phyloP scores from a whole-genome alignment of 1,139 yeast genomes.

The Magnusiomyces clavatus region DNA sequence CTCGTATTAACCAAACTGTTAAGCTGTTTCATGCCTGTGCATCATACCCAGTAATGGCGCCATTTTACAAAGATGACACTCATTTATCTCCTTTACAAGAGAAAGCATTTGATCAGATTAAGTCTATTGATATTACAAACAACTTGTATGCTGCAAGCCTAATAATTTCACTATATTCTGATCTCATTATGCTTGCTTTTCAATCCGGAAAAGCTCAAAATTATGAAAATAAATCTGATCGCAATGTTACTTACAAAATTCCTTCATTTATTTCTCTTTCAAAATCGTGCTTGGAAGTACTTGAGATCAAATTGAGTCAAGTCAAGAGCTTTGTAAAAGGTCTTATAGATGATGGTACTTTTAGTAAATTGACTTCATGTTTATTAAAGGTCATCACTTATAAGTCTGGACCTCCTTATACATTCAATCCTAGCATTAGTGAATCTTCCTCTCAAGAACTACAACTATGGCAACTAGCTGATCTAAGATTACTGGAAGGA shows the following conservation, averaged over 20 bases:
- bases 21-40: slow-evolving; percentile 21
- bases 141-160: slow-evolving; percentile 9
- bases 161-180: slow-evolving; percentile 18
- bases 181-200: slow-evolving; percentile 23
- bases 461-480: slow-evolving; percentile 30
- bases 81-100: slow-evolving; percentile 30
- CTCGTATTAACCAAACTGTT: slow-evolving; percentile 17
- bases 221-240: slow-evolving; percentile 17
- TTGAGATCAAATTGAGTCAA: slow-evolving; percentile 34
- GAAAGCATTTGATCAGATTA: slow-evolving; percentile 24
- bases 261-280: slow-evolving; percentile 68
- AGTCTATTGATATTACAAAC: slow-evolving; percentile 13
- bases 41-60: slow-evolving; percentile 26
- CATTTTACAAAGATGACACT: slow-evolving; percentile 27
- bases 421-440: slow-evolving; percentile 5
- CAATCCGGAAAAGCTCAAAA: slow-evolving; percentile 9
- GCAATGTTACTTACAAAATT: slow-evolving; percentile 31
- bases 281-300: slow-evolving; percentile 39
- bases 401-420: slow-evolving; percentile 19
- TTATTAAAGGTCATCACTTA: slow-evolving; percentile 18
- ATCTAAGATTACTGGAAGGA: slow-evolving; percentile 21
- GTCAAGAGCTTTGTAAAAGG: slow-evolving; percentile 30
- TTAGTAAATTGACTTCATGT: slow-evolving; percentile 28
- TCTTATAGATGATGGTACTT: slow-evolving; percentile 42
- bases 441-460: slow-evolving; percentile 2